phyloP scores from a whole-genome alignment of 495 filamentous ascomycete genomes.

The Penicillium coffeae region DNA sequence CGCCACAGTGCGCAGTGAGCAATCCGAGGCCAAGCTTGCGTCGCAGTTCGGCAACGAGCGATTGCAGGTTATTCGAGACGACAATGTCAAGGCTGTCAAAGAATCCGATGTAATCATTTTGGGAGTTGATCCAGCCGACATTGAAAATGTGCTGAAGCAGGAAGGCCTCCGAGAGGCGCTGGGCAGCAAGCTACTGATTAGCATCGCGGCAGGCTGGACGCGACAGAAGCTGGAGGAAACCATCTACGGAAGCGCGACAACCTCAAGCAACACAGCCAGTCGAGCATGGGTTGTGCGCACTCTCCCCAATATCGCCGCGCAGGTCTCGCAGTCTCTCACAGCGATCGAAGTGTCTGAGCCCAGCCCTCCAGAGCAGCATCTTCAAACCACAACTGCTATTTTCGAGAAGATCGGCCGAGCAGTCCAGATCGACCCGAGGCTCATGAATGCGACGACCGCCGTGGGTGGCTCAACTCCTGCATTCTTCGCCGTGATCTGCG shows the following conservation, averaged over 20 bases:
- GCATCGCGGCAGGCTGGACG: constrained; percentile 42
- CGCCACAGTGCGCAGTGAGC: constrained; percentile 31
- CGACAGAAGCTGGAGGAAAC: constrained; percentile 24
- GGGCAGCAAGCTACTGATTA: constrained; percentile 33
- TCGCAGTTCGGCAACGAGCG: constrained; percentile 17
- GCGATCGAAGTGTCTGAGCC: constrained; percentile 32
- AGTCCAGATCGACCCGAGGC: constrained; percentile 23
- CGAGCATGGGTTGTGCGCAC: constrained; percentile 32
- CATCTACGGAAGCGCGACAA: constrained; percentile 23
- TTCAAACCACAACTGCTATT: constrained; percentile 28
- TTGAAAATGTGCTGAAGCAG: constrained; percentile 23
- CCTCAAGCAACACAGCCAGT: constrained; percentile 4
- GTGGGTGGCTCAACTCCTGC: constrained; percentile 40
- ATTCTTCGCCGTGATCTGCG: constrained; percentile 42
- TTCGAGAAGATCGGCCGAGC: constrained; percentile 37
- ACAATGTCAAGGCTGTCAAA: constrained; percentile 20
- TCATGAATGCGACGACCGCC: constrained; percentile 39
- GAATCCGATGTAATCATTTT: constrained; percentile 28
- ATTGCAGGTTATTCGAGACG: constrained; percentile 13
- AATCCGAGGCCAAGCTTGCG: constrained; percentile 15
- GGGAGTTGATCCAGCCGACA: constrained; percentile 29
- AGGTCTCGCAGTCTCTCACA: constrained; percentile 35
- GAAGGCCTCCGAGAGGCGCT: constrained; percentile 22
- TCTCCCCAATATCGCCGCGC: constrained; percentile 38
- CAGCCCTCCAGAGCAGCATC: constrained; percentile 17